Base-by-base conservation (phyloP, 352 stramenopile species). In the Globisporangium polare region DNA sequence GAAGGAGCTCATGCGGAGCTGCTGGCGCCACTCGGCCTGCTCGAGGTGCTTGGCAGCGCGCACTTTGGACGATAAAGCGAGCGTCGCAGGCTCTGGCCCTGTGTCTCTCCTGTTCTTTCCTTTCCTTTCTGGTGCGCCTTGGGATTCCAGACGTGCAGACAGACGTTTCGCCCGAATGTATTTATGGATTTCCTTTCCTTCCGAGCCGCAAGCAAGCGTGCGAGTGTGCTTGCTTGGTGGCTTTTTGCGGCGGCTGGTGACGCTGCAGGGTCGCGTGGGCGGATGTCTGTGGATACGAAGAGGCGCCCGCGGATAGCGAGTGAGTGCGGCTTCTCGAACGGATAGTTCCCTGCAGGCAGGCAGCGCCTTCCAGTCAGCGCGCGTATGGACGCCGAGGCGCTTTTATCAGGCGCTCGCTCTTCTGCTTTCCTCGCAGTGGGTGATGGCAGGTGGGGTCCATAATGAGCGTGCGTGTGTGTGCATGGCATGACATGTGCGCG, bases 1-100 rank as follows among this genome's bases (percentile, higher is more conserved):
- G 26, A 68, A 68, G 18, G 62, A 68, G 41, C 62, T 68, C 62
- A 68, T 68, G 26, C 20, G 24, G 22, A 29, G 35, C 12, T 2
- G 58, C 27, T 59, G 58, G 49, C 58, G 58, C 58, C 58, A 65
- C 58, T 50, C 58, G 29, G 50, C 58, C 39, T 57, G 35, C 50
- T 65, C 58, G 49, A 27, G 13, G 49, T 65, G 37, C 39, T 31
- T 26, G 15, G 42, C 4, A 24, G 58, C 37, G 35, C 47, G 49
- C 47, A 52, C 35, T 1, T 56, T 64, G 37, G 37, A 20, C 2
- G 46, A 57, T 60, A 51, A 7, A 29, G 18, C 29, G 2, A 35
- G n/a, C 29, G 49, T 24, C 13, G 17, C 26, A 22, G 22, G 3
- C 15, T n/a, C 7, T 20, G 17, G 2, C 27, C 22, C 27, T 55